phyloP scores from a whole-genome alignment of 2,329 filamentous ascomycete genomes.

The Hansfordia pulvinata region DNA sequence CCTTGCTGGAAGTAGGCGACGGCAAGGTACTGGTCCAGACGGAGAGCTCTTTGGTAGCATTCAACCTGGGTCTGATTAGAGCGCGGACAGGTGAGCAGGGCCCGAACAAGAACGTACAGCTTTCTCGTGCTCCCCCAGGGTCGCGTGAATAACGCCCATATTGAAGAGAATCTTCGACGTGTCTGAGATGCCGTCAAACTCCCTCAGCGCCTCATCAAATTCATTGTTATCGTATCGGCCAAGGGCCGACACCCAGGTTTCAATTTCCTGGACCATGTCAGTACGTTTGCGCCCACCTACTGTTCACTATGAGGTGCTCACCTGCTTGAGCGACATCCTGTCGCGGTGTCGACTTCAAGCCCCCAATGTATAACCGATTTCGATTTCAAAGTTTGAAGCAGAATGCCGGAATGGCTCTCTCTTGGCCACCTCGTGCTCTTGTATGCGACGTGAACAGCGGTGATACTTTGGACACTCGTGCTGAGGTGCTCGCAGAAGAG shows the following conservation, averaged over 20 bases:
- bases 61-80: conserved; percentile 50
- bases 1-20: conserved; percentile 98
- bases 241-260: conserved; percentile 91
- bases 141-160: conserved; percentile 94
- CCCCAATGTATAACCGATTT: too few species aligned
- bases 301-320: conserved; percentile 4
- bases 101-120: conserved; percentile 50
- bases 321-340: conserved; percentile 20
- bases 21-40: conserved; percentile 86
- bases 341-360: too few species aligned
- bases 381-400: too few species aligned
- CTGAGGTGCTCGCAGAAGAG: too few species aligned
- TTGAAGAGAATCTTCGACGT: conserved; percentile 99
- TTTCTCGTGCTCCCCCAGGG: conserved; percentile 87
- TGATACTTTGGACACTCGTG: too few species aligned
- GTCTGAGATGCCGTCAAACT: conserved; percentile 79
- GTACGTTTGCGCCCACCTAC: conserved; percentile 1
- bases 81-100: neutral
- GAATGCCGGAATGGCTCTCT: too few species aligned
- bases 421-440: too few species aligned
- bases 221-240: conserved; percentile 93
- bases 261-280: conserved; percentile 63
- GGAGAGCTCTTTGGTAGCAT: conserved; percentile 84
- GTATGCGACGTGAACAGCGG: too few species aligned
- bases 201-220: conserved; percentile 75